Percentiles rank a stretch among this genome's conserved stretches.
Conservation (phyloP, 2,329 filamentous ascomycete genomes). For the Pleomassaria siparia region DNA sequence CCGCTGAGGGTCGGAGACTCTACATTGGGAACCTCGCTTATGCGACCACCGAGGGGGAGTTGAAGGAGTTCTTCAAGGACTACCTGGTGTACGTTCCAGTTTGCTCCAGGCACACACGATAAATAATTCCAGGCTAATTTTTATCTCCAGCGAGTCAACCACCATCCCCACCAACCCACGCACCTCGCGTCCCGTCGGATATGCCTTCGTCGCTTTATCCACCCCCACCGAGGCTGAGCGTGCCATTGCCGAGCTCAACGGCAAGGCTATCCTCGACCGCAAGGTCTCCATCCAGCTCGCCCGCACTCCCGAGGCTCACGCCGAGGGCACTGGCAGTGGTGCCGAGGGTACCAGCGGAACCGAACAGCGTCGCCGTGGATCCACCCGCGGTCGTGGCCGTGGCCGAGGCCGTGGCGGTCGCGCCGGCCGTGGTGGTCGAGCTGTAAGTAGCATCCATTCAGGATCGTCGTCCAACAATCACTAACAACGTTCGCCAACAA, state of each 20-base stretch:
- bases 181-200: conserved; percentile 96
- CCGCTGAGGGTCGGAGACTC: conserved; percentile 96
- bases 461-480: background rate
- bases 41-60: conserved; percentile 99
- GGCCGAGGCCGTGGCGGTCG: conserved; percentile 64
- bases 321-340: conserved; percentile 71
- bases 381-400: conserved; percentile 58
- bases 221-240: conserved; percentile 93
- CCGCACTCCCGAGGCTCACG: conserved; percentile 88
- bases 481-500: conserved; percentile 36
- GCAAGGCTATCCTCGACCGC: conserved; percentile 96
- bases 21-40: conserved; percentile 99
- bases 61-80: conserved; percentile 99
- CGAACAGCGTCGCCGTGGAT: conserved; percentile 59
- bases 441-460: conserved; percentile 53
- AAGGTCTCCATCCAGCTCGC: conserved; percentile 99
- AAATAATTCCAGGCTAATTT: conserved; percentile 20
- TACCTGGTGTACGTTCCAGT: conserved; percentile 87
- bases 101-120: conserved; percentile 5
- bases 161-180: conserved; percentile 99
- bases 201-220: conserved; percentile 97
- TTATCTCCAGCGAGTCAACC: conserved; percentile 77
- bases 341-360: conserved; percentile 72
- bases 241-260: conserved; percentile 92
- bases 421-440: conserved; percentile 64